Conservation (phyloP, 495 filamentous ascomycete genomes). For the Clohesyomyces aquaticus region DNA sequence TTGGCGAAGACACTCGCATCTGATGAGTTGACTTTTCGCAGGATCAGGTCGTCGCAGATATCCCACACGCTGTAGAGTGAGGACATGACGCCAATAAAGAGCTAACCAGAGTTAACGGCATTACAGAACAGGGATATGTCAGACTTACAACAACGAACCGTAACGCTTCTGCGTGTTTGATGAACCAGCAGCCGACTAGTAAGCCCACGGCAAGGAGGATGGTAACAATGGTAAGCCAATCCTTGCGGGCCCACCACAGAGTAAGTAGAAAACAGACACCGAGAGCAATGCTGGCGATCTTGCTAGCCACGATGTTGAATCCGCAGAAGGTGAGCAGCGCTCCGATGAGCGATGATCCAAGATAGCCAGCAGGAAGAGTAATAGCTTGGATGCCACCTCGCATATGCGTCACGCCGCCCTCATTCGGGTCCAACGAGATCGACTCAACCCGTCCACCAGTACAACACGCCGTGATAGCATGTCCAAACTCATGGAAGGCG, state of each 20-base stretch:
- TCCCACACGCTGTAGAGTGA: conserved; percentile 81
- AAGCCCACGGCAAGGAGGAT: conserved; percentile 69
- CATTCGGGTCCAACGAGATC: conserved; percentile 70
- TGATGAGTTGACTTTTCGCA: conserved; percentile 78
- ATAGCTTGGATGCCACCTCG: conserved; percentile 73
- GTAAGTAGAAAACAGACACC: conserved; percentile 76
- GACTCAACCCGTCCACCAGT: conserved; percentile 74
- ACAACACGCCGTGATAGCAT: conserved; percentile 71
- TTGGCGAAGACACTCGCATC: conserved; percentile 82
- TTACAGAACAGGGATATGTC: neutral
- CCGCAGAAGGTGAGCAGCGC: conserved; percentile 78
- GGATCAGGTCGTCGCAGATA: conserved; percentile 84
- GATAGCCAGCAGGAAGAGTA: conserved; percentile 76
- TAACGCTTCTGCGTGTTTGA: conserved; percentile 71
- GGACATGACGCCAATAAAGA: conserved; percentile 83
- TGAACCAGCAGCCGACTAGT: conserved; percentile 78
- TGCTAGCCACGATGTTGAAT: conserved; percentile 78
- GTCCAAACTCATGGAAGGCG: conserved; percentile 81
- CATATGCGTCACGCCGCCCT: conserved; percentile 78
- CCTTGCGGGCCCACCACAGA: conserved; percentile 76
- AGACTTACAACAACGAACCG: conserved; percentile 65
- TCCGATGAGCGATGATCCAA: conserved; percentile 75
- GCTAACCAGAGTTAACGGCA: conserved; percentile 40
- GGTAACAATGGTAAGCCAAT: conserved; percentile 76
- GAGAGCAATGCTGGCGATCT: conserved; percentile 71